Conservation (phyloP, 768 basidiomycete species). For the Chalciporus piperatus region DNA sequence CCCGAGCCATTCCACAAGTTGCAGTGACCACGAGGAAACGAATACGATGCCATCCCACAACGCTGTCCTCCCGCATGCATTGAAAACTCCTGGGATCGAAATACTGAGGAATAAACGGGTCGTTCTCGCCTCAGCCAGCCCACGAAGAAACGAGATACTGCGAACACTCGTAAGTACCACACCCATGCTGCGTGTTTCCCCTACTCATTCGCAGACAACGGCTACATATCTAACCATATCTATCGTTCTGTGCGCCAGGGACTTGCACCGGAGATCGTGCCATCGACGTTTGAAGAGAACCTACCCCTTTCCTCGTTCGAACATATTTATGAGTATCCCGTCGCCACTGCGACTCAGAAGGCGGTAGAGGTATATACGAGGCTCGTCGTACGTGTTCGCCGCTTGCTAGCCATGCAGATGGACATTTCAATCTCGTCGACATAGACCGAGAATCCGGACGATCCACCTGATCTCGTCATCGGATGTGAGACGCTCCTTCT, state of each 20-base stretch:
- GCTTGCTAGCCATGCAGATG: not conserved
- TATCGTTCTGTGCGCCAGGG: constrained; percentile 38
- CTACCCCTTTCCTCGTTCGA: constrained; percentile 65
- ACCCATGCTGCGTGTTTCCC: not conserved
- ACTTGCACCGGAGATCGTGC: constrained; percentile 64
- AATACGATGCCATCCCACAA: constrained; percentile 40
- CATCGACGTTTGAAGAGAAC: constrained; percentile 80
- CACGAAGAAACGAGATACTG: constrained; percentile 81
- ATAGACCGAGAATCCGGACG: constrained; percentile 54
- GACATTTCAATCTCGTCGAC: constrained; percentile 1
- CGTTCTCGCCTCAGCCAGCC: constrained; percentile 83
- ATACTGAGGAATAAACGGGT: constrained; percentile 76
- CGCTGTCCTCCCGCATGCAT: constrained; percentile 59
- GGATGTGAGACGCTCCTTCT: constrained; percentile 44
- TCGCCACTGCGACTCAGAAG: constrained; percentile 74
- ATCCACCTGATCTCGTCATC: constrained; percentile 79
- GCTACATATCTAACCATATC: not conserved
- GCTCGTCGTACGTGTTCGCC: constrained; percentile 54
- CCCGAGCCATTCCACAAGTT: too few relatives aligned
- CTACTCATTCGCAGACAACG: not conserved
- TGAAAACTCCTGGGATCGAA: constrained; percentile 56
- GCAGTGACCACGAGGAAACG: too few relatives aligned
- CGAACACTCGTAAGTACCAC: constrained; percentile 60
- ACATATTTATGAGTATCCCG: constrained; percentile 70
- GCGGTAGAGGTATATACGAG: constrained; percentile 85